Percentiles rank a stretch among this genome's conserved stretches.
These are phyloP conservation scores for Colletotrichum filicis DNA, from an alignment of 2,329 filamentous ascomycete genomes.

Conservation along the genomic window DNA sequence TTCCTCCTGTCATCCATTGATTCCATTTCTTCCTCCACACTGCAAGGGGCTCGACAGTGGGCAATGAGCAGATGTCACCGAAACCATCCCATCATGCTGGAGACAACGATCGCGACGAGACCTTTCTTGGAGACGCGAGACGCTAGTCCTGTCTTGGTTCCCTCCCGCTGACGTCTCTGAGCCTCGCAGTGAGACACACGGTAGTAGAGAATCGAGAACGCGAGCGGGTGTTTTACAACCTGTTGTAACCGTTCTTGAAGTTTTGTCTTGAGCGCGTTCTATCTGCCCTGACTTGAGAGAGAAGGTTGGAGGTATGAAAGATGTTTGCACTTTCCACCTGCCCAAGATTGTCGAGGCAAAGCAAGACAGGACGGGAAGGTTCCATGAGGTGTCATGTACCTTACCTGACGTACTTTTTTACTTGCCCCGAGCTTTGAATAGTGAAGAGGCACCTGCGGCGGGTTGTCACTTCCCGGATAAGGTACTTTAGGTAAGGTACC, in stretches of 20 bases:
- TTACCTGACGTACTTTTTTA: background rate
- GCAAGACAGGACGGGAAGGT: background rate
- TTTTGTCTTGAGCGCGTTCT: background rate
- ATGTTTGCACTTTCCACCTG: background rate
- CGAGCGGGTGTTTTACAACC: background rate
- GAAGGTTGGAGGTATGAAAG: background rate
- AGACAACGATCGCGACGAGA: background rate
- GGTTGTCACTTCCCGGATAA: background rate
- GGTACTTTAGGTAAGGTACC: background rate
- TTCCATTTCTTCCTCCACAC: conserved; percentile 17
- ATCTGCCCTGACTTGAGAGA: background rate
- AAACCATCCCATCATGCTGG: conserved; percentile 20
- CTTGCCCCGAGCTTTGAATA: background rate
- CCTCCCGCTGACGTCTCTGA: background rate
- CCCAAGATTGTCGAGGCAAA: background rate
- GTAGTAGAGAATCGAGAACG: background rate
- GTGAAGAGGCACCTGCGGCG: background rate
- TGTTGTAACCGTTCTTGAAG: background rate
- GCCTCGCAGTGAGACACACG: background rate
- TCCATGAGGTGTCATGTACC: background rate
- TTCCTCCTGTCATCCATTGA: background rate
- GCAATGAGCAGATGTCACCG: conserved; percentile 23
- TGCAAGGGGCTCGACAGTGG: conserved; percentile 19
- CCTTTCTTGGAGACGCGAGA: background rate
- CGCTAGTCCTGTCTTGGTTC: background rate